Base-by-base conservation (phyloP, 345 rosid species). In the Citrus glauca region DNA sequence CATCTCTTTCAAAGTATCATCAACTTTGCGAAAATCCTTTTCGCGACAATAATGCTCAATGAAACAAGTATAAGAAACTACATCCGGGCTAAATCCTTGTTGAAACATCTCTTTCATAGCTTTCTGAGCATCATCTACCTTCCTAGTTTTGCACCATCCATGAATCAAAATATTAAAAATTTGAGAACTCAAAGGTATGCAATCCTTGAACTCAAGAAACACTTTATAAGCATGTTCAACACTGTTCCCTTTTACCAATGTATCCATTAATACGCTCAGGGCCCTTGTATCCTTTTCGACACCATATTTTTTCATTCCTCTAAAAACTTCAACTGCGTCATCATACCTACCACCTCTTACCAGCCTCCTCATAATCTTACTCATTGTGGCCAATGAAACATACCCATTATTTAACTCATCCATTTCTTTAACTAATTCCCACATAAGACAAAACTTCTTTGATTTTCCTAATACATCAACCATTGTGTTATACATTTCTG, bases 131-230 rank as follows among this genome's bases (percentile, higher is more conserved):
- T 89, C 87, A 65, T 84, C 90, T 35, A 90, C 77, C 71, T 69
- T 90, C 72, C 94, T 80, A 78, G 90, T 89, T 81, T 89, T 93
- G 85, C 97, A 95, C 80, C 85, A 89, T 32, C 98, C 98, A 42
- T 92, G 91, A 63, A 93, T 85, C 89, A 95, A 82, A 82, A 92
- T 74, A 78, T 93, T 92, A 79, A 86, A 93, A 69, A 82, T 87
- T 32, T 72, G 48, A 16, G 77, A 60, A 82, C 83, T 82, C 27
- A 84, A 78, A 32, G 85, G 81, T 9, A 88, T 70, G 6, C 53
- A 66, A 76, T 83, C 84, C 84, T 89, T 85, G 32, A 85, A 89
- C 81, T 86, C 89, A 66, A 70, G 1, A 78, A 88, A 87, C 61
- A 76, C 89, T 37, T 82, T 80, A 53, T 40, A 79, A 68, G 97